Evolutionary conservation across 768 basidiomycete species (phyloP).

Genomic region (Hypholoma sublateritium): DNA sequence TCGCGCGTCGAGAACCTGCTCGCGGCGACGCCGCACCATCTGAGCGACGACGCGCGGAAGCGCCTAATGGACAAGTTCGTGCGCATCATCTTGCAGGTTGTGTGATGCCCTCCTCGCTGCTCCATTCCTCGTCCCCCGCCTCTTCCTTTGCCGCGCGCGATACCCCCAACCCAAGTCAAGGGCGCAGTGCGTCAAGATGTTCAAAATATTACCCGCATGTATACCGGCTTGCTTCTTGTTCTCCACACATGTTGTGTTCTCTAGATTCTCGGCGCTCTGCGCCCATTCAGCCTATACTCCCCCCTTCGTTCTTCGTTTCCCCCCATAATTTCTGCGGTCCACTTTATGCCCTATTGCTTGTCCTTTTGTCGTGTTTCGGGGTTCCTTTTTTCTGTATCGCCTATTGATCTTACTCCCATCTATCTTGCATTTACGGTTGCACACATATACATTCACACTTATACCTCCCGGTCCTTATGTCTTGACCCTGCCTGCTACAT

Average conservation of each 20-base stretch:
- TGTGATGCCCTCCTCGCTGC: constrained; percentile 22
- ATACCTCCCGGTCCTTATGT: background rate
- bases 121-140: background rate
- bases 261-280: background rate
- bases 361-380: background rate
- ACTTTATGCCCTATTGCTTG: too few relatives aligned
- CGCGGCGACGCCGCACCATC: constrained; percentile 40
- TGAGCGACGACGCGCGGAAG: constrained; percentile 47
- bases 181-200: too few relatives aligned
- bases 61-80: constrained; percentile 60
- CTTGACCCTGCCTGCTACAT: background rate
- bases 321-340: too few relatives aligned
- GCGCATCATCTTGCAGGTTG: constrained; percentile 55
- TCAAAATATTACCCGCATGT: background rate
- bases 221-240: background rate
- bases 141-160: too few relatives aligned
- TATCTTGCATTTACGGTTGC: background rate
- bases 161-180: too few relatives aligned
- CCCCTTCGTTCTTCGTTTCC: too few relatives aligned
- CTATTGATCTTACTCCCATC: background rate
- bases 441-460: background rate
- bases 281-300: background rate
- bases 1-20: constrained; percentile 62
- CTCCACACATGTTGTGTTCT: background rate
- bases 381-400: background rate